phyloP scores from a whole-genome alignment of 208 protist species.

The Strigomonas culicis region DNA sequence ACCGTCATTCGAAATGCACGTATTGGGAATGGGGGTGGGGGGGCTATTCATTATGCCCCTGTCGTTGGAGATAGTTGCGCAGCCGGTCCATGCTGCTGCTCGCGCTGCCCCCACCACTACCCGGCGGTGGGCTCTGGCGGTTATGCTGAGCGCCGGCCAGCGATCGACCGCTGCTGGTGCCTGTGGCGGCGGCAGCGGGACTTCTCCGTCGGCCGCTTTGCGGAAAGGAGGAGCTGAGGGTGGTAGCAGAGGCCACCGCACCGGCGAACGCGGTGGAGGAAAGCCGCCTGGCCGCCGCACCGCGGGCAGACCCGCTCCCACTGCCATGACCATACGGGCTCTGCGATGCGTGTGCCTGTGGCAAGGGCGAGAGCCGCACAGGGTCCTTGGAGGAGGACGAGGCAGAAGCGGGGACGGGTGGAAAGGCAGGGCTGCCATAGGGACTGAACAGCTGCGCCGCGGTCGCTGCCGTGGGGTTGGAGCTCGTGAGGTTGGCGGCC shows the following conservation, averaged over 20 bases:
- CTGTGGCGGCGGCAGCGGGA: neutral
- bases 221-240: too few relatives aligned
- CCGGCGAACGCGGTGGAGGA: too few relatives aligned
- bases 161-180: neutral
- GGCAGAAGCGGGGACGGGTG: neutral
- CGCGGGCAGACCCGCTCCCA: neutral
- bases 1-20: too few relatives aligned
- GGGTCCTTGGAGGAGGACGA: too few relatives aligned
- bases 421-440: neutral
- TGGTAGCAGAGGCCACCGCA: too few relatives aligned
- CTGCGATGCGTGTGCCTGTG: conserved; percentile 37
- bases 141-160: neutral
- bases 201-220: neutral
- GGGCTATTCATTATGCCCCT: neutral
- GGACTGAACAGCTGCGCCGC: neutral
- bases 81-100: conserved; percentile 19
- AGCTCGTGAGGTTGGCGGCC: too few relatives aligned
- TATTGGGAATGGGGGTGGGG: too few relatives aligned
- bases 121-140: neutral
- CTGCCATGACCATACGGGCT: conserved; percentile 22
- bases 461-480: too few relatives aligned
- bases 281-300: neutral
- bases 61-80: conserved; percentile 10
- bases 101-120: too few relatives aligned
- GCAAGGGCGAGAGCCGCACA: too few relatives aligned